Evolutionary conservation across 148 eudicot species (phyloP).

Genomic region (Agrostemma githago): DNA sequence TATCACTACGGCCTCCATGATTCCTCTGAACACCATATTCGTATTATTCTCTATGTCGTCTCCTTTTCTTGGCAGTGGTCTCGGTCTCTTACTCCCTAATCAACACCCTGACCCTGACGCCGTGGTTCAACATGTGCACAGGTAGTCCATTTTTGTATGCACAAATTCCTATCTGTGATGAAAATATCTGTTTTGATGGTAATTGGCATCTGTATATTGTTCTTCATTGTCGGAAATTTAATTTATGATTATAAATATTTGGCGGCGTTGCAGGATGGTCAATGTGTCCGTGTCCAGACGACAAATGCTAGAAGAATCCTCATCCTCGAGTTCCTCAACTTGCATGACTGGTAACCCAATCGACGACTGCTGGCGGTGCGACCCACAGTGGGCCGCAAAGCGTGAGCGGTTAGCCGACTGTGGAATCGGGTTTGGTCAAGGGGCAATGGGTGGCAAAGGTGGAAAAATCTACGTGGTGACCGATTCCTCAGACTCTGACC

Average conservation of each 20-base stretch:
- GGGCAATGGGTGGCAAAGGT: conserved; percentile 53
- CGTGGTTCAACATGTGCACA: conserved; percentile 36
- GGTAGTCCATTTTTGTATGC: conserved; percentile 16
- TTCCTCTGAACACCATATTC: neutral
- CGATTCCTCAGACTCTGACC: conserved; percentile 58
- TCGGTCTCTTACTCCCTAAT: conserved; percentile 30
- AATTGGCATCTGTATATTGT: neutral
- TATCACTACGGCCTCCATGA: neutral
- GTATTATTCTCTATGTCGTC: neutral
- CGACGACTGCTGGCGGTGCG: conserved; percentile 68
- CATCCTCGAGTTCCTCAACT: neutral
- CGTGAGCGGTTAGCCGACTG: conserved; percentile 61
- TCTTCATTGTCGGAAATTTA: neutral
- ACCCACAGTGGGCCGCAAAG: conserved; percentile 47
- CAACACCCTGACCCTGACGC: conserved; percentile 56
- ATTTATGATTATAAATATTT: neutral
- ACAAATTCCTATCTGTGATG: neutral
- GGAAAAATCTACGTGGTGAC: conserved; percentile 54
- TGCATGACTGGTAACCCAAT: conserved; percentile 60
- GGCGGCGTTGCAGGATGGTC: conserved; percentile 17
- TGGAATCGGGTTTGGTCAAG: conserved; percentile 46
- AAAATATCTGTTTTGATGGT: no score
- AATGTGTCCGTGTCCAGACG: conserved; percentile 33
- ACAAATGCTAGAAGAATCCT: conserved; percentile 21
- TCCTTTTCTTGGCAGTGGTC: neutral